Evolutionary conservation across 805 yeast genomes (phyloP).

Genomic region (Suhomyces faveliae): DNA sequence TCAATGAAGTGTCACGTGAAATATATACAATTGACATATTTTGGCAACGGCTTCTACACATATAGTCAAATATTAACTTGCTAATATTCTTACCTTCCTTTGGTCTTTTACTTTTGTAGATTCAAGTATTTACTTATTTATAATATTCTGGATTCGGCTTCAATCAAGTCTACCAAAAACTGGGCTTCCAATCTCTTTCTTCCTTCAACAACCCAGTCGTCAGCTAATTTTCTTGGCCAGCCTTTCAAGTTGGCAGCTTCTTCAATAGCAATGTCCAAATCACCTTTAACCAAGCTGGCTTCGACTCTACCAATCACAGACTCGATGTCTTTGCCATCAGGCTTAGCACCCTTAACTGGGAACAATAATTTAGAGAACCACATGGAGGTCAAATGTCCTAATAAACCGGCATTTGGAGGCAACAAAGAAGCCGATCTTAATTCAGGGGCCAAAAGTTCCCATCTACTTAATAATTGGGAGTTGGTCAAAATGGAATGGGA

Average conservation of each 20-base stretch:
- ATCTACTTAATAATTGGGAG: constrained; percentile 74
- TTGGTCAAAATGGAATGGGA: constrained; percentile 63
- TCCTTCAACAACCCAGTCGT: constrained; percentile 88
- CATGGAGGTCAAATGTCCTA: constrained; percentile 84
- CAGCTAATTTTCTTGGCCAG: constrained; percentile 86
- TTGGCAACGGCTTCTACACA: too few species aligned
- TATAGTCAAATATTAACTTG: too few species aligned
- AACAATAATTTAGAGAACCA: constrained; percentile 73
- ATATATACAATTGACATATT: too few species aligned
- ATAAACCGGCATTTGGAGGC: constrained; percentile 93
- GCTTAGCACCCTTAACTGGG: constrained; percentile 71
- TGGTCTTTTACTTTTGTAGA: background rate
- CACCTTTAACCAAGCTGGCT: constrained; percentile 67
- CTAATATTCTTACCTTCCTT: background rate
- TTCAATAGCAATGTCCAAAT: constrained; percentile 85
- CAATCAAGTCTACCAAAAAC: constrained; percentile 68
- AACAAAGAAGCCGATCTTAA: constrained; percentile 83
- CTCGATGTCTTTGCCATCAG: constrained; percentile 82
- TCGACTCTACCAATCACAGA: constrained; percentile 84
- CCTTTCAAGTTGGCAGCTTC: constrained; percentile 89
- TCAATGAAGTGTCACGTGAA: background rate
- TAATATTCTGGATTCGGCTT: constrained; percentile 54
- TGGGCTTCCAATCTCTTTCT: constrained; percentile 88
- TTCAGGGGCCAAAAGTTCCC: constrained; percentile 80
- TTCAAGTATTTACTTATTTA: constrained; percentile 12